These are phyloP conservation scores for Colletotrichum lentis DNA, from an alignment of 2,329 filamentous ascomycete genomes.

Conservation along the genomic window DNA sequence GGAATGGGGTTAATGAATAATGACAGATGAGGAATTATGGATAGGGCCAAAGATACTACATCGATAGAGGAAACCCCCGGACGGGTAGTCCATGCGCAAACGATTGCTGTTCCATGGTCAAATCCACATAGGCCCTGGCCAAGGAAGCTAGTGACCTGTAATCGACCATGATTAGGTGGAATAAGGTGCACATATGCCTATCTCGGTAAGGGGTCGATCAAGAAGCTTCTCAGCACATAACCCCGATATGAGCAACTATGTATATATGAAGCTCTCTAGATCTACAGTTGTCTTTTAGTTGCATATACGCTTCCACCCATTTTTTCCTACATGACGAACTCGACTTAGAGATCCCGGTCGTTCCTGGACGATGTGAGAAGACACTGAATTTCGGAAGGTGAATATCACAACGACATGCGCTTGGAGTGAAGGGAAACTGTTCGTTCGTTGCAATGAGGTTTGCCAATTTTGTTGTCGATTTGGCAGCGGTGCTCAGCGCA, in stretches of 20 bases:
- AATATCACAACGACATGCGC: slow-evolving; percentile 8
- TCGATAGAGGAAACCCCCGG: background rate
- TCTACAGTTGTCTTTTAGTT: background rate
- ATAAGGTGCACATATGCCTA: background rate
- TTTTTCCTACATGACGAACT: slow-evolving; percentile 38
- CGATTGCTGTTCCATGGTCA: too few relatives aligned
- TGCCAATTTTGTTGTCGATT: slow-evolving; percentile 73
- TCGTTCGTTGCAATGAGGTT: slow-evolving; percentile 58
- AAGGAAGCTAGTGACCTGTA: background rate
- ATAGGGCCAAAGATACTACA: slow-evolving; percentile 1
- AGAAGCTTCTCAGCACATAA: background rate
- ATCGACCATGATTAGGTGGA: background rate
- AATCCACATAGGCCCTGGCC: background rate
- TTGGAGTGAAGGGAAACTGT: background rate
- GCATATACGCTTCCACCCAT: slow-evolving; percentile 13
- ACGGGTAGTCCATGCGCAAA: too few relatives aligned
- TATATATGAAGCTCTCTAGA: background rate
- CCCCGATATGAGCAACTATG: background rate
- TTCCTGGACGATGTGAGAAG: background rate
- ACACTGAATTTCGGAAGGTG: background rate
- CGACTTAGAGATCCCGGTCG: slow-evolving; percentile 3
- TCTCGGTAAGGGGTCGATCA: background rate
- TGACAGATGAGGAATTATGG: slow-evolving; percentile 10
- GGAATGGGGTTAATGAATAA: slow-evolving; percentile 10
- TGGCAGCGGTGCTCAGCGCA: slow-evolving; percentile 74